Base-by-base conservation (phyloP, 306 rosid species). In the Acacia melanoxylon region DNA sequence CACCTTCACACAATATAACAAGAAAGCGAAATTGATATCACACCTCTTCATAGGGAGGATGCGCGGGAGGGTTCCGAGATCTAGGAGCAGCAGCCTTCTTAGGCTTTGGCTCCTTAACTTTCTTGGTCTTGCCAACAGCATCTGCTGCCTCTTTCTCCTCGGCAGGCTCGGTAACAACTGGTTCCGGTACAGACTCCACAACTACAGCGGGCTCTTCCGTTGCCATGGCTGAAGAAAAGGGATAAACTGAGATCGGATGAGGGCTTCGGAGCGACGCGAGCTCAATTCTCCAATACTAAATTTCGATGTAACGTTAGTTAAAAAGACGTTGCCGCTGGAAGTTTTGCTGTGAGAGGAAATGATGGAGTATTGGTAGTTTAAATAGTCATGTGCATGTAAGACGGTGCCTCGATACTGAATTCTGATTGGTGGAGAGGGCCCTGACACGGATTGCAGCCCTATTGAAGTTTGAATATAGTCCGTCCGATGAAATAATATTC, bases 31-130 rank as follows among this genome's bases (percentile, higher is more conserved):
- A 66, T 63, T 5, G 5, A 48, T 2, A 22, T 3, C 14, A 22
- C 52, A 91, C 95, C 91, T 89, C 95, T 84, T 88, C 95, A 40
- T 91, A 91, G 0, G 93, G 86, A 83, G 95, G 95, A 45, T 91
- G 95, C 3, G 95, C 11, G 0, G 88, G 83, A 11, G 90, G 75
- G 14, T 48, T 85, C 17, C 91, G 80, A 14, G 93, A 63, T 79
- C n/a, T 83, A 5, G 89, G 86, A 63, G 88, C 90, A 2, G 88
- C 70, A 0, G 86, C 73, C 62, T 88, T 91, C 75, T 85, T 86
- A 7, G 86, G 84, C 63, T 86, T 88, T 5, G 91, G 81, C 31
- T 86, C 90, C 76, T 86, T 91, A 2, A 76, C 63, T 63, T 91
- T 91, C 89, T 74, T 72, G 31, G 84, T 1, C 89, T 84, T 91